Base-by-base conservation (phyloP, 208 protist species). In the Leishmania aethiopica region DNA sequence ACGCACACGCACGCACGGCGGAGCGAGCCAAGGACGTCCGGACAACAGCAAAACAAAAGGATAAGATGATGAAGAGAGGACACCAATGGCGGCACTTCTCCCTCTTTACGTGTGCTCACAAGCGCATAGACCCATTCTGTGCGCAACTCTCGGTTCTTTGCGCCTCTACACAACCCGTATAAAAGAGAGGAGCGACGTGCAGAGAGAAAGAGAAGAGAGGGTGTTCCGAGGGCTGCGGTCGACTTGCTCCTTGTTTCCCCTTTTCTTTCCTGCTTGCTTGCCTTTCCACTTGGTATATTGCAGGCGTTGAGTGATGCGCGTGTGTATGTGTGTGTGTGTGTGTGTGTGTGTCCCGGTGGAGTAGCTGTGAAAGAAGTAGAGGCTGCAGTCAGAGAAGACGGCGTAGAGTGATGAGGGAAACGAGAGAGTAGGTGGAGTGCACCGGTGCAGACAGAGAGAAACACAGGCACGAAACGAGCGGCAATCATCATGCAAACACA, bases 191-290 rank as follows among this genome's bases (percentile, higher is more conserved):
- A 13, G 40, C 10, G 7, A 15, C 0, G 32, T 15, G 62, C 62
- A 69, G 32, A 73, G 22, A 32, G 8, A 55, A 66, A 17, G 51
- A 70, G 32, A 64, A 59, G 10, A 22, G 32, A n/a, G 42, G 25
- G 28, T 5, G 32, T 67, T 64, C 59, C 10, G 28, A 17, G 59
- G 59, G 10, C 59, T 64, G 7, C 28, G 13, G 59, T 64, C 15
- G 59, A 35, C 28, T 64, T 64, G 51, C 0, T 55, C 40, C 13
- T 25, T 32, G 7, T 32, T n/a, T 32, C 25, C 40, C 1, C 67
- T 75, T 80, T 70, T 80, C 7, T 73, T 81, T 74, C 71, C 75
- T 35, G 8, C 10, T 40, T 69, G 32, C 32, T 5, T 40, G 32
- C 17, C 32, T 69, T 17, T 40, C 32, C 62, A 22, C 62, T 17